phyloP scores from a whole-genome alignment of 106 monocot genomes.

The Dioscorea alata region DNA sequence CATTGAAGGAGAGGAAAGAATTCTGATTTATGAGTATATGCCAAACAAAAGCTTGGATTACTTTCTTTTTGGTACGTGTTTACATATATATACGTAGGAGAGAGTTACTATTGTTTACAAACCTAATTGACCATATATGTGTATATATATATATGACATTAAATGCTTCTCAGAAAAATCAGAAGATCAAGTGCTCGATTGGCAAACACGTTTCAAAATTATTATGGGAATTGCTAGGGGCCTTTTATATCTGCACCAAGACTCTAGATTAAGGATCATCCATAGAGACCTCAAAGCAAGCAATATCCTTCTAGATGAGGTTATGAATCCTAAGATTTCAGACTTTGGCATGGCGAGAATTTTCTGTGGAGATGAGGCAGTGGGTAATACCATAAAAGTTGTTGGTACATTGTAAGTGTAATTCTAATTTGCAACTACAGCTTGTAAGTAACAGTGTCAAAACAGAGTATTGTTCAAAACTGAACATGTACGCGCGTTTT shows the following conservation, averaged over 20 bases:
- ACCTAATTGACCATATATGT: background rate
- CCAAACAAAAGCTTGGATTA: background rate
- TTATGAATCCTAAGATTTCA: slow-evolving; percentile 19
- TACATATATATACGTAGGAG: background rate
- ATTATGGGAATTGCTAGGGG: slow-evolving; percentile 16
- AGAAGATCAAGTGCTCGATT: background rate
- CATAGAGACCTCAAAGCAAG: slow-evolving; percentile 22
- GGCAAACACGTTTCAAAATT: slow-evolving; percentile 3
- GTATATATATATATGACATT: too few species aligned
- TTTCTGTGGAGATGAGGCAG: slow-evolving; percentile 7
- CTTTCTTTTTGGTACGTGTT: background rate
- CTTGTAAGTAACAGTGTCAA: background rate
- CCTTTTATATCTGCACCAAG: slow-evolving; percentile 17
- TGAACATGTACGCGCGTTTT: background rate
- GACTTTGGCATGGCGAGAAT: slow-evolving; percentile 18
- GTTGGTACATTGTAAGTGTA: slow-evolving; percentile 25
- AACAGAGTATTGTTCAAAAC: background rate
- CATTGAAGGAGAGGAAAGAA: slow-evolving; percentile 1
- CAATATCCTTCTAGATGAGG: slow-evolving; percentile 10
- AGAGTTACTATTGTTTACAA: background rate
- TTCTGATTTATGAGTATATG: slow-evolving; percentile 1
- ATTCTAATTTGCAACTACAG: background rate
- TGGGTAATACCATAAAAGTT: slow-evolving; percentile 1
- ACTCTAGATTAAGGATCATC: slow-evolving; percentile 12
- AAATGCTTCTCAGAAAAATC: background rate